Evolutionary conservation across 148 eudicot species (phyloP), one percentile per base, ranked within the genome.

Genomic region (Rhododendron griersonianum): DNA sequence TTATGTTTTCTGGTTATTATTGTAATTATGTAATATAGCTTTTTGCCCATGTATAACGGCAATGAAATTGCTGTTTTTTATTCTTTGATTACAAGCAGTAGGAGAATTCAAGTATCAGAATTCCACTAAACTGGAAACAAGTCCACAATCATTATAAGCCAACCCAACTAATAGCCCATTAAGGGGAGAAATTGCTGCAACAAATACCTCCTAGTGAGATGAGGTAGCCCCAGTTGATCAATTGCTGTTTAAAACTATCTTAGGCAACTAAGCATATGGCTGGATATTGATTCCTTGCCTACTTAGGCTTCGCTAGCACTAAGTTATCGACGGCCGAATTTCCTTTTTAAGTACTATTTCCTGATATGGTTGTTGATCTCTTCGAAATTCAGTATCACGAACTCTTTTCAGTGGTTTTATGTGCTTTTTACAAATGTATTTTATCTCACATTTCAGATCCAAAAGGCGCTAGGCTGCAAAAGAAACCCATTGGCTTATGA

Each of bases 391-490:
- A 57, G 78, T 69, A 16, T 71, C 19, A 41, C 7, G 16, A 82
- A 16, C 33, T 53, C 47, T 81, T 10, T 19, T 11, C 76, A 81
- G 51, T 50, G 30, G 4, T 44, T 53, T 45, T 69, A 5, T 71
- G 33, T 48, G 41, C 25, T 47, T 39, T 37, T 82, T 59, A 82
- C 33, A n/a, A 5, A 63, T 73, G 28, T 51, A 21, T 80, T 81
- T 28, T 53, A 7, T 83, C 71, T 41, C 53, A 19, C 45, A 67
- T 85, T 75, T 79, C 89, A 97, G 99, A 91, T 97, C 85, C 98
- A 91, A 90, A 95, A 86, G 90, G 94, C 93, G 47, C 92, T 97
- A 84, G 98, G 98, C 69, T 94, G 99, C 93, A 93, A 90, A 89
- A 90, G 67, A 23, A 93, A 90, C 90, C 99, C 99, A 85, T 83